Evolutionary conservation across 371 early-diverging fungal species (phyloP).

Genomic region (Massospora cicadina): DNA sequence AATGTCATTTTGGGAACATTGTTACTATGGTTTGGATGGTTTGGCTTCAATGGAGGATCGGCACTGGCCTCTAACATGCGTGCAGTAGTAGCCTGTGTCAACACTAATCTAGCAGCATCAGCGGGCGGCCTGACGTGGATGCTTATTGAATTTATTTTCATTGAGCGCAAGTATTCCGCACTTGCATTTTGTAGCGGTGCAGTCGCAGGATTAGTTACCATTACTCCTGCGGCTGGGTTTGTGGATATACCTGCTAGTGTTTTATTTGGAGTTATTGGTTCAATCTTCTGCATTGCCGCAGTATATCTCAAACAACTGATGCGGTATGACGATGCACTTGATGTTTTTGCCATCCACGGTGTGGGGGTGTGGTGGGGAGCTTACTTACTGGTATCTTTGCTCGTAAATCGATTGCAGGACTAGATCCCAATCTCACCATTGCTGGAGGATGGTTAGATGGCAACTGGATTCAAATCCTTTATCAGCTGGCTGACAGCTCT

Average conservation of each 20-base stretch:
- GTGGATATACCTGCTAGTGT: conserved; percentile 25
- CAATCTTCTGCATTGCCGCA: conserved; percentile 55
- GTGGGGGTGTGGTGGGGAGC: conserved; percentile 71
- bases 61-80: conserved; percentile 64
- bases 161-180: conserved; percentile 47
- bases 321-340: conserved; percentile 75
- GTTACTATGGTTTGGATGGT: conserved; percentile 83
- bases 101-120: conserved; percentile 70
- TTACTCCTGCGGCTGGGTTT: conserved; percentile 82
- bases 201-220: conserved; percentile 79
- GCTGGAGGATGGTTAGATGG: conserved; percentile 45
- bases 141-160: conserved; percentile 47
- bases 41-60: conserved; percentile 78
- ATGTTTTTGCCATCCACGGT: conserved; percentile 76
- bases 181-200: conserved; percentile 85
- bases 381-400: conserved; percentile 83
- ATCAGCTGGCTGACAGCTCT: conserved; percentile 59
- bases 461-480: conserved; percentile 34
- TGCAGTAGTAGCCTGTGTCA: conserved; percentile 74
- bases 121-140: conserved; percentile 75
- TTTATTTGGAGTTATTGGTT: conserved; percentile 53
- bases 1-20: conserved; percentile 74
- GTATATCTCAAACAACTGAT: conserved; percentile 55
- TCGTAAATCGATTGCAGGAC: conserved; percentile 40
- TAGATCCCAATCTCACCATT: conserved; percentile 46